Conservation (phyloP, 1,139 yeast genomes). For the Magnusiomyces paraingens region DNA sequence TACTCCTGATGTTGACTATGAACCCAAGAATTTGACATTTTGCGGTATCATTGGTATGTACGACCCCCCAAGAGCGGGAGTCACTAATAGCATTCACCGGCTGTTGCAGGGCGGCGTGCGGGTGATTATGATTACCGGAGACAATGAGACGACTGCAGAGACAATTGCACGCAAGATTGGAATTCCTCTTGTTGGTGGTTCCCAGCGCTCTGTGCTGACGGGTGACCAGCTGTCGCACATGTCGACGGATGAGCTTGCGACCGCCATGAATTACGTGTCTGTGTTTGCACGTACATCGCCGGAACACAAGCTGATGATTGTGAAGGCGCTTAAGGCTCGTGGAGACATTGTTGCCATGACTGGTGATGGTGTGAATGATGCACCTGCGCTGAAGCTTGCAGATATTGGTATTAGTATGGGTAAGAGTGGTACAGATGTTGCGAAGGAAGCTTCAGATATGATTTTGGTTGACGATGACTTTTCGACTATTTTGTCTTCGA, state of each 20-base stretch:
- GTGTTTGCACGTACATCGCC: conserved; percentile 97
- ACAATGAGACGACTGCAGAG: conserved; percentile 85
- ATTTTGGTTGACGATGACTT: conserved; percentile 94
- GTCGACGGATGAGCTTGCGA: conserved; percentile 61
- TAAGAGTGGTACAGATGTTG: conserved; percentile 93
- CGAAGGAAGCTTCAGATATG: conserved; percentile 98
- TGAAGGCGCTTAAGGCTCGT: conserved; percentile 80
- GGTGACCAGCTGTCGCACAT: conserved; percentile 76
- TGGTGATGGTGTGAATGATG: conserved; percentile 98
- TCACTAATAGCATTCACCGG: conserved; percentile 60
- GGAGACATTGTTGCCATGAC: conserved; percentile 99
- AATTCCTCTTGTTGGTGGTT: conserved; percentile 52
- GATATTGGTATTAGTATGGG: conserved; percentile 99
- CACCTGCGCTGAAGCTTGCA: conserved; percentile 96
- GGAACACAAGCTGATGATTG: conserved; percentile 88
- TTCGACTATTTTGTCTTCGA: conserved; percentile 84
- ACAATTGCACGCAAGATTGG: conserved; percentile 91
- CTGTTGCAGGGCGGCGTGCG: conserved; percentile 90
- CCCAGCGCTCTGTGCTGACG: conserved; percentile 60
- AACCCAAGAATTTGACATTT: conserved; percentile 53
- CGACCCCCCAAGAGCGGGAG: conserved; percentile 92
- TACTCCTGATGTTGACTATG: not conserved
- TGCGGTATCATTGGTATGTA: conserved; percentile 90
- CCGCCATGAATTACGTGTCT: conserved; percentile 71
- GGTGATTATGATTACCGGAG: conserved; percentile 96